A percentile compares a stretch with the other conserved stretches of the same genome.
Evolutionary conservation across 495 filamentous ascomycete genomes (phyloP).

Genomic region (Amorphotheca resinae): DNA sequence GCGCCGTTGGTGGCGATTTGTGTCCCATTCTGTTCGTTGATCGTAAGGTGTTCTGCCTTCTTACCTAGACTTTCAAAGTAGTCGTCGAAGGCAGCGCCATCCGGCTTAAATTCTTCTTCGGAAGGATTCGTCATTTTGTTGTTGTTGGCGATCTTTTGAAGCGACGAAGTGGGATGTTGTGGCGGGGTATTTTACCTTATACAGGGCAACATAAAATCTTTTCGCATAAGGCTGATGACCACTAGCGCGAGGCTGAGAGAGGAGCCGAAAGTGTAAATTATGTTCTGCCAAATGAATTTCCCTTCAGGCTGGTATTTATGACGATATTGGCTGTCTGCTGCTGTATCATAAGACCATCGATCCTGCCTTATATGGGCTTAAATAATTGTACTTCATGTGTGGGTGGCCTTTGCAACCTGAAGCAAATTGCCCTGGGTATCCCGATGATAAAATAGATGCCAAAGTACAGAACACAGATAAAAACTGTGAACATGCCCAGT

Average conservation of each 20-base stretch:
- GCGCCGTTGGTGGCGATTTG: not conserved
- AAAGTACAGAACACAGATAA: too few species aligned
- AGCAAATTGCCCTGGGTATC: too few species aligned
- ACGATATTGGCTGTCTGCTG: not conserved
- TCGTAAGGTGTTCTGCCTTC: slow-evolving; percentile 33
- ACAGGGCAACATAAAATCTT: slow-evolving; percentile 3
- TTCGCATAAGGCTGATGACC: slow-evolving; percentile 4
- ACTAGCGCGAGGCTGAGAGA: slow-evolving; percentile 10
- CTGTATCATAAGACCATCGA: not conserved
- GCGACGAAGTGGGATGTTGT: slow-evolving; percentile 14
- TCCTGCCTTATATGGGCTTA: not conserved
- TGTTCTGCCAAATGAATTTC: too few species aligned
- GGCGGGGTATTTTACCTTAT: slow-evolving; percentile 3
- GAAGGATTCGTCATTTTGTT: slow-evolving; percentile 12
- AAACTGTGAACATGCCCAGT: too few species aligned
- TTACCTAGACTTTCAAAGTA: slow-evolving; percentile 43
- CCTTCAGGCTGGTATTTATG: not conserved
- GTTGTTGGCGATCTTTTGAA: slow-evolving; percentile 24
- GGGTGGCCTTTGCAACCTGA: too few species aligned
- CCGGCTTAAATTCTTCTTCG: slow-evolving; percentile 15
- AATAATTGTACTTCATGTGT: too few species aligned
- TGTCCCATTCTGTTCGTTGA: slow-evolving; percentile 7
- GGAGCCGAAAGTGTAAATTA: not conserved
- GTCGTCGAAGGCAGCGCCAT: slow-evolving; percentile 24
- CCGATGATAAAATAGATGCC: too few species aligned